Evolutionary conservation across 768 basidiomycete genomes (phyloP).

Genomic region (Crucibulum laeve): DNA sequence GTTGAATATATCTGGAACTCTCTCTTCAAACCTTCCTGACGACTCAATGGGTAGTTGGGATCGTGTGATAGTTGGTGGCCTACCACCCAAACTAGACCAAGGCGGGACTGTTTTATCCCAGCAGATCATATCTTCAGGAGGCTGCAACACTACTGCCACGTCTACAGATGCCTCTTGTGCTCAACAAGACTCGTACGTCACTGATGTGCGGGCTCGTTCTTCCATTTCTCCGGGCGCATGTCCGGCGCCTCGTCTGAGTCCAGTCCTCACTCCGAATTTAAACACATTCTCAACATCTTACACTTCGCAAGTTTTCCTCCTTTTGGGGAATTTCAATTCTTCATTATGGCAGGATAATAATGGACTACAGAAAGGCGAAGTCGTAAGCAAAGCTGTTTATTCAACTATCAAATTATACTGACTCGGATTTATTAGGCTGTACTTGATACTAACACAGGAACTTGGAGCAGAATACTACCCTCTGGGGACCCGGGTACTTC

Average conservation of each 20-base stretch:
- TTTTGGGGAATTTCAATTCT: slow-evolving; percentile 64
- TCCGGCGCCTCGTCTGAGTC: slow-evolving; percentile 61
- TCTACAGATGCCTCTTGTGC: slow-evolving; percentile 50
- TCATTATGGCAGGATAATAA: slow-evolving; percentile 65
- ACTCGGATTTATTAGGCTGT: slow-evolving; percentile 40
- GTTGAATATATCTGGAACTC: slow-evolving; percentile 61
- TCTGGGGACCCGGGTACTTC: slow-evolving; percentile 67
- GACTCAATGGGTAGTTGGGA: slow-evolving; percentile 57
- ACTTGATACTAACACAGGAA: slow-evolving; percentile 52
- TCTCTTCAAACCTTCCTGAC: slow-evolving; percentile 64
- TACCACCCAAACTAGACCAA: slow-evolving; percentile 40
- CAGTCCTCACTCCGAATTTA: slow-evolving; percentile 57
- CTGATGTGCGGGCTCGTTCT: slow-evolving; percentile 34
- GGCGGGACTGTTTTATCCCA: slow-evolving; percentile 56
- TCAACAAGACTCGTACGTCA: slow-evolving; percentile 52
- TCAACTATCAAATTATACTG: not conserved
- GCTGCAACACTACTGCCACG: slow-evolving; percentile 46
- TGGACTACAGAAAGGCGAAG: slow-evolving; percentile 63
- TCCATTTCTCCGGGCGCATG: slow-evolving; percentile 43
- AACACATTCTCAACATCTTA: slow-evolving; percentile 55
- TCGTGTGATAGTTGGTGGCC: slow-evolving; percentile 31
- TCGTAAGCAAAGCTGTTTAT: slow-evolving; percentile 39
- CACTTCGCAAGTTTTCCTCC: slow-evolving; percentile 58
- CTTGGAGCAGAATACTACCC: slow-evolving; percentile 72
- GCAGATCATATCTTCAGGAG: slow-evolving; percentile 53